These are phyloP conservation scores for Hippophae tibetana DNA, from an alignment of 306 rosid species.

Conservation along the genomic window DNA sequence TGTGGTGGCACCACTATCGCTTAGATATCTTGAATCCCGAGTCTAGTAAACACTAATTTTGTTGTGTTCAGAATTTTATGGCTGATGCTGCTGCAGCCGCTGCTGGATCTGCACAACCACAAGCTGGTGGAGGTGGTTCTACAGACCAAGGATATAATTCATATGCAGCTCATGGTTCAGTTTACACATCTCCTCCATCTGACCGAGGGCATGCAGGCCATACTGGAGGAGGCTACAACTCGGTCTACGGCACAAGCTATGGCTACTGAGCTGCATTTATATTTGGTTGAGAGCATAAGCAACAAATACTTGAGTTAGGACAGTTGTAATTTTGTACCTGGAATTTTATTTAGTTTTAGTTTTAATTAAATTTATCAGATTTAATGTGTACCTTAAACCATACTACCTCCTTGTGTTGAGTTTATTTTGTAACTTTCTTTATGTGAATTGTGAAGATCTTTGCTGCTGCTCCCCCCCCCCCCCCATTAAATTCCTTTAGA, in stretches of 20 bases:
- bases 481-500: no score
- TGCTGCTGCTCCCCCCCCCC: no score
- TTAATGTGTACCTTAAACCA: neutral
- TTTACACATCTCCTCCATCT: slow-evolving; percentile 75
- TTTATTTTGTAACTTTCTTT: no score
- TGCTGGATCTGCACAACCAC: slow-evolving; percentile 37
- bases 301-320: slow-evolving; percentile 9
- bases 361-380: slow-evolving; percentile 13
- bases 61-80: slow-evolving; percentile 76
- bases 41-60: neutral
- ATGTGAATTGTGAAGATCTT: no score
- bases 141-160: slow-evolving; percentile 75
- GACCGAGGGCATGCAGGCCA: slow-evolving; percentile 47
- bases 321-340: slow-evolving; percentile 8
- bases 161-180: slow-evolving; percentile 59
- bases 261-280: slow-evolving; percentile 46
- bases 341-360: neutral
- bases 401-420: no score
- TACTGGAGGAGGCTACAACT: slow-evolving; percentile 59
- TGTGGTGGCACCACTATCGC: neutral
- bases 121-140: slow-evolving; percentile 39
- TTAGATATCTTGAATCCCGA: neutral
- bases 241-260: slow-evolving; percentile 70
- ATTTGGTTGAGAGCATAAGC: slow-evolving; percentile 6
- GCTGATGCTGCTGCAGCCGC: slow-evolving; percentile 73